Percentiles rank a stretch among this genome's conserved stretches.
Evolutionary conservation across 1,284 basidiomycete genomes (phyloP).

Genomic region (Sanghuangporus sanghuang): DNA sequence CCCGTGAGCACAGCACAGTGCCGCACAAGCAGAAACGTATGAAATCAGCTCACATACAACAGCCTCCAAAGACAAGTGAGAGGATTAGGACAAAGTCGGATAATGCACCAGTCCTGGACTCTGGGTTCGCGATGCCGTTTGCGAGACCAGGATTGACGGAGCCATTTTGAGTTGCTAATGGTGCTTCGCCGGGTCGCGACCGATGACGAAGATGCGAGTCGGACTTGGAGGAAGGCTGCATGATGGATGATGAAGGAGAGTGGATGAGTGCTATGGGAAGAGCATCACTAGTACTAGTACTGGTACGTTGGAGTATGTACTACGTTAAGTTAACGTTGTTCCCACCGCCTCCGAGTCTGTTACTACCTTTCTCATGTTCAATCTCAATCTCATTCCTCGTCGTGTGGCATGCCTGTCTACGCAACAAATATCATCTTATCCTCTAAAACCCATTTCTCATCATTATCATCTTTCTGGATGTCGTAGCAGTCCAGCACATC

Average conservation of each 20-base stretch:
- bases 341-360: neutral
- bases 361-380: neutral
- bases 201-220: neutral
- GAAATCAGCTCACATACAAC: slow-evolving; percentile 59
- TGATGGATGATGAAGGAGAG: neutral
- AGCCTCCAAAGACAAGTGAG: slow-evolving; percentile 71
- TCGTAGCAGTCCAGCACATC: too few relatives aligned
- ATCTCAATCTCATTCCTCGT: neutral
- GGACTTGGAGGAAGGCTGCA: neutral
- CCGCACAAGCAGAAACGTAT: neutral
- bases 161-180: neutral
- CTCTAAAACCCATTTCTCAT: too few relatives aligned
- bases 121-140: neutral
- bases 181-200: neutral
- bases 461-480: too few relatives aligned
- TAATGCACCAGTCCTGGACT: neutral
- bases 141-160: neutral
- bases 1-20: neutral
- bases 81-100: slow-evolving; percentile 31
- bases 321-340: too few relatives aligned
- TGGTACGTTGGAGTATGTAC: too few relatives aligned
- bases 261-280: neutral
- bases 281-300: too few relatives aligned
- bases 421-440: neutral
- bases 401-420: neutral